Conservation (phyloP, 345 rosid genomes). For the Citrus medica region DNA sequence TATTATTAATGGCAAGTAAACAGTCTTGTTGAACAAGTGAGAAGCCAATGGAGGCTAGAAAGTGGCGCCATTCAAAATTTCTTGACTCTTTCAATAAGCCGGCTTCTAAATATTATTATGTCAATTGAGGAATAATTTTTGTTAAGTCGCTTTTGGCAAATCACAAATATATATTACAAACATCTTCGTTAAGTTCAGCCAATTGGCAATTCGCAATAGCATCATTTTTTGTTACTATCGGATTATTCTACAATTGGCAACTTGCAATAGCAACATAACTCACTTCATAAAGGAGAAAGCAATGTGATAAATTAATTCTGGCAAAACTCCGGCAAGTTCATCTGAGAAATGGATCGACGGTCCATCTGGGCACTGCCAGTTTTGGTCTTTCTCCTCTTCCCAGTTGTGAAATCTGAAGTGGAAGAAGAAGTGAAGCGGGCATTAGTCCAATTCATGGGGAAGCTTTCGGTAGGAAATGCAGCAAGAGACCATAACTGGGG, state of each 20-base stretch:
- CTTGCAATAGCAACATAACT: neutral
- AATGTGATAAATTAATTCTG: neutral
- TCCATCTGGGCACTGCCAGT: slow-evolving; percentile 22
- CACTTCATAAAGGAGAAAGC: slow-evolving; percentile 3
- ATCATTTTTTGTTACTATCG: slow-evolving; percentile 12
- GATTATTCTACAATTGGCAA: slow-evolving; percentile 8
- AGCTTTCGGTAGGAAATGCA: slow-evolving; percentile 34
- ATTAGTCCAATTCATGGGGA: slow-evolving; percentile 42
- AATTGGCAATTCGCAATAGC: slow-evolving; percentile 16
- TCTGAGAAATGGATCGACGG: slow-evolving; percentile 20
- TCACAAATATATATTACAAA: neutral
- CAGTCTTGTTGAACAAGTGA: neutral
- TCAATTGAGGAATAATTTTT: slow-evolving; percentile 18
- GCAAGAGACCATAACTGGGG: slow-evolving; percentile 28
- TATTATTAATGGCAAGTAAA: neutral
- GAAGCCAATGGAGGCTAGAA: neutral
- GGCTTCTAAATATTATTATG: slow-evolving; percentile 18
- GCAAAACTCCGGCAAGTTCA: neutral
- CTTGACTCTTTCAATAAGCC: slow-evolving; percentile 21
- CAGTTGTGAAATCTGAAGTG: slow-evolving; percentile 29
- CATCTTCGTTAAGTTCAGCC: slow-evolving; percentile 32
- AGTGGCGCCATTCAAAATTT: neutral
- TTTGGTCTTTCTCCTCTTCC: slow-evolving; percentile 30
- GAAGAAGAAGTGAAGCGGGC: slow-evolving; percentile 31
- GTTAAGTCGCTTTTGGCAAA: slow-evolving; percentile 6